Conservation (phyloP, 2,329 filamentous ascomycete species). For the Pestalotiopsis sp. region DNA sequence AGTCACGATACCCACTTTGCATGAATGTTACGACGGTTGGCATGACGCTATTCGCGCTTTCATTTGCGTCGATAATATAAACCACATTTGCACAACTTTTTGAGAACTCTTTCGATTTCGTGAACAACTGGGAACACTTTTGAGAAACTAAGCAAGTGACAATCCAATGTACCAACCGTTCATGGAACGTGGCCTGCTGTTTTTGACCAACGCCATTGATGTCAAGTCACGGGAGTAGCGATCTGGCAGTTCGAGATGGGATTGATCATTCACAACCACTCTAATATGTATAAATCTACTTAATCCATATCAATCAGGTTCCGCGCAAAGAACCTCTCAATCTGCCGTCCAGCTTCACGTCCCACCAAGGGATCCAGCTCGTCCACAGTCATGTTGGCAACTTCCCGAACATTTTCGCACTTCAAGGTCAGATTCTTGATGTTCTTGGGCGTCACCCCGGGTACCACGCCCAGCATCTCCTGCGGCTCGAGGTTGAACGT, state of each 20-base stretch:
- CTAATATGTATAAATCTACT: neutral
- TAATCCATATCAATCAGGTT: conserved; percentile 57
- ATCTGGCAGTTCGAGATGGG: neutral
- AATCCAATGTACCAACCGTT: too few species aligned
- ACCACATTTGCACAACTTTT: conserved; percentile 6
- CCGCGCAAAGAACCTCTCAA: conserved; percentile 78
- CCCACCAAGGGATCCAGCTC: conserved; percentile 78
- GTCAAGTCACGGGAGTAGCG: neutral
- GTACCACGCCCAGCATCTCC: conserved; percentile 86
- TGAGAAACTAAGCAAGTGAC: neutral
- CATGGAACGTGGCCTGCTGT: too few species aligned
- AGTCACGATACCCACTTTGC: conserved; percentile 32
- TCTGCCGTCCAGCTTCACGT: conserved; percentile 73
- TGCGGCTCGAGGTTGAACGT: conserved; percentile 83
- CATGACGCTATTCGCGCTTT: conserved; percentile 12
- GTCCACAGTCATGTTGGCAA: conserved; percentile 81
- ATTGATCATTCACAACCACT: too few species aligned
- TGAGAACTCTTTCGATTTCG: neutral
- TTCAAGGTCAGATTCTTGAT: conserved; percentile 72
- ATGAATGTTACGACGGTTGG: conserved; percentile 12
- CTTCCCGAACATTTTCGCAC: conserved; percentile 75
- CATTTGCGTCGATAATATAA: conserved; percentile 14
- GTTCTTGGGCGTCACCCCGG: conserved; percentile 81
- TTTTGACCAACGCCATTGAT: too few species aligned
- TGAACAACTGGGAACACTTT: too few species aligned